phyloP scores from a whole-genome alignment of 129 eudicot genomes.

The Helianthus tuberosus region DNA sequence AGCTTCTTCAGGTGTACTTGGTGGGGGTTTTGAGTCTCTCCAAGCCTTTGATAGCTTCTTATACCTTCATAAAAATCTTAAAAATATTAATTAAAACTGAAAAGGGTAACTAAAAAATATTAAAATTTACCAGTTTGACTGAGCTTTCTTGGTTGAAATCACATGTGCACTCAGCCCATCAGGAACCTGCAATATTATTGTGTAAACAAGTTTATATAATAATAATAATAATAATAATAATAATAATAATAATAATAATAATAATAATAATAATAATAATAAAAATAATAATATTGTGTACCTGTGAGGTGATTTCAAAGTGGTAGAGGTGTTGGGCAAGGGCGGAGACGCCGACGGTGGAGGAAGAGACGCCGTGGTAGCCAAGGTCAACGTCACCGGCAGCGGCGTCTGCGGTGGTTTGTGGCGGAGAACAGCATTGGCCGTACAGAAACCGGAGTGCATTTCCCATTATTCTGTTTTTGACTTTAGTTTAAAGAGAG shows the following conservation, averaged over 20 bases:
- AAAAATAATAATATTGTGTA: slow-evolving; percentile 4
- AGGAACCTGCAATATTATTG: slow-evolving; percentile 56
- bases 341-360: slow-evolving; percentile 66
- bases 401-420: background rate
- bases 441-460: background rate
- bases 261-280: too few species aligned
- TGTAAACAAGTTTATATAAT: background rate
- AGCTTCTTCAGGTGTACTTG: slow-evolving; percentile 74
- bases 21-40: slow-evolving; percentile 86
- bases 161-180: slow-evolving; percentile 74
- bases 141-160: slow-evolving; percentile 80
- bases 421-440: slow-evolving; percentile 36
- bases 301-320: slow-evolving; percentile 87
- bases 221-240: too few species aligned
- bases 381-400: slow-evolving; percentile 40
- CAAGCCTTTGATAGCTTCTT: slow-evolving; percentile 71
- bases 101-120: background rate
- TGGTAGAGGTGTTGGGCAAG: slow-evolving; percentile 77
- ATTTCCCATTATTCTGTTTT: background rate
- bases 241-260: too few species aligned
- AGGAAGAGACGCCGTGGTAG: slow-evolving; percentile 64
- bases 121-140: slow-evolving; percentile 62
- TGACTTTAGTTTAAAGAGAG: background rate
- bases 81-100: background rate
- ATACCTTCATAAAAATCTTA: slow-evolving; percentile 49